A percentile compares a stretch with the other conserved stretches of the same genome.
Evolutionary conservation across 139 green algal species (phyloP).

Genomic region (Chlorella vulgaris): DNA sequence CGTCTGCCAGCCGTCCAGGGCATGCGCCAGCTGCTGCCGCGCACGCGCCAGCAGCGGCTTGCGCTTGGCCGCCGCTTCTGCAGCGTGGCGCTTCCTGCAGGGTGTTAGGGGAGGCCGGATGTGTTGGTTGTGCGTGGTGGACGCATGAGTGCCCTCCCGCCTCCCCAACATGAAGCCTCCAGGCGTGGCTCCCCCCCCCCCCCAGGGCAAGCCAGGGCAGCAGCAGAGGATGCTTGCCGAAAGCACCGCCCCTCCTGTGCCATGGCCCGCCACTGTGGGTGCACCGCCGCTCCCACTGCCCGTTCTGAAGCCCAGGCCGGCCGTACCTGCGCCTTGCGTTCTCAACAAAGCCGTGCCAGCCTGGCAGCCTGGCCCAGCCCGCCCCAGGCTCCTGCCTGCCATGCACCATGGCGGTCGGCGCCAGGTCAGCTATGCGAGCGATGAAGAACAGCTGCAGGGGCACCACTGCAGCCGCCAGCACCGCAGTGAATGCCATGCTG

Average conservation of each 20-base stretch:
- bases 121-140: not conserved
- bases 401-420: slow-evolving; percentile 38
- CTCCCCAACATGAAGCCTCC: too few relatives aligned
- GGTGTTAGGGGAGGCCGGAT: not conserved
- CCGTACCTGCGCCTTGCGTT: slow-evolving; percentile 17
- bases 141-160: too few relatives aligned
- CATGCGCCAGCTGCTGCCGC: slow-evolving; percentile 16
- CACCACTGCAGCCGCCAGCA: slow-evolving; percentile 15
- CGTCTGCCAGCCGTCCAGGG: slow-evolving; percentile 14
- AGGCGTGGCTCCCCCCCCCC: too few relatives aligned
- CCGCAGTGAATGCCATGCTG: slow-evolving; percentile 25
- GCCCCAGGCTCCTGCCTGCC: slow-evolving; percentile 24
- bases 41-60: not conserved
- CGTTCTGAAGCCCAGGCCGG: not conserved
- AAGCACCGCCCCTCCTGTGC: too few relatives aligned
- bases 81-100: slow-evolving; percentile 14
- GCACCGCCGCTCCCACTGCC: too few relatives aligned
- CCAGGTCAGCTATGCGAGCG: slow-evolving; percentile 25
- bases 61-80: not conserved
- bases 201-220: too few relatives aligned
- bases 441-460: slow-evolving; percentile 44
- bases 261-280: too few relatives aligned
- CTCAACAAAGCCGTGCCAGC: slow-evolving; percentile 22
- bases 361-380: slow-evolving; percentile 16
- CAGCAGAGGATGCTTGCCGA: too few relatives aligned